Evolutionary conservation across 176 grass and related monocot genomes (phyloP).

Genomic region (Stipa capillata): DNA sequence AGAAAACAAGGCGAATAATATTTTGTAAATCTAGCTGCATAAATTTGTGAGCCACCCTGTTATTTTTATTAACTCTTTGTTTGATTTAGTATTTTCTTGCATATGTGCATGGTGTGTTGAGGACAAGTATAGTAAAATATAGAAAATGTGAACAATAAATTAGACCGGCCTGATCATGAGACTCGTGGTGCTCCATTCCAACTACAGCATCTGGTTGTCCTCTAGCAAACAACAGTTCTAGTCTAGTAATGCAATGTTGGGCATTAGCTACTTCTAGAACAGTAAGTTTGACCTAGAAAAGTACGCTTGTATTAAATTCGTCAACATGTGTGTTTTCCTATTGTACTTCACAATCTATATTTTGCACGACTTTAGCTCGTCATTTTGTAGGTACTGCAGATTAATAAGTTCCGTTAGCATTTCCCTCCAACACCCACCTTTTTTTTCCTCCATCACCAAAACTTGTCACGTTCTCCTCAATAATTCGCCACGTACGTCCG

Average conservation of each 20-base stretch:
- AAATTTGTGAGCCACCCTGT: too few relatives aligned
- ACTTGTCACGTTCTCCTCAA: conserved; percentile 44
- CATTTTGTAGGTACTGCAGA: neutral
- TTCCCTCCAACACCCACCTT: neutral
- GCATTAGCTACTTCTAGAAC: too few relatives aligned
- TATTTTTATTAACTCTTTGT: too few relatives aligned
- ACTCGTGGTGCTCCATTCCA: neutral
- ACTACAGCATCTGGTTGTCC: neutral
- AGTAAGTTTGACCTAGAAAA: neutral
- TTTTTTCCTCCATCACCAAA: too few relatives aligned
- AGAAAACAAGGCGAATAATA: too few relatives aligned
- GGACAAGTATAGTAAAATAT: too few relatives aligned
- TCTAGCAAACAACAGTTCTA: too few relatives aligned
- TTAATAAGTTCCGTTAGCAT: neutral
- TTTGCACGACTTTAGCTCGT: neutral
- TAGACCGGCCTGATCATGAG: neutral
- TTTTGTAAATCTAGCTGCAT: too few relatives aligned
- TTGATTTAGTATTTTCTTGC: too few relatives aligned
- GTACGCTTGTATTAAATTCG: neutral
- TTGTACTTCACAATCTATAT: neutral
- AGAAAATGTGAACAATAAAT: too few relatives aligned
- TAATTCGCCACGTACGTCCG: conserved; percentile 27
- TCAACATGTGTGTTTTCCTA: neutral
- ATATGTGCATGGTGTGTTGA: too few relatives aligned
- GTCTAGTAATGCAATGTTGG: too few relatives aligned